These are phyloP conservation scores for Prunus davidiana DNA, from an alignment of 306 rosid species.

Conservation along the genomic window DNA sequence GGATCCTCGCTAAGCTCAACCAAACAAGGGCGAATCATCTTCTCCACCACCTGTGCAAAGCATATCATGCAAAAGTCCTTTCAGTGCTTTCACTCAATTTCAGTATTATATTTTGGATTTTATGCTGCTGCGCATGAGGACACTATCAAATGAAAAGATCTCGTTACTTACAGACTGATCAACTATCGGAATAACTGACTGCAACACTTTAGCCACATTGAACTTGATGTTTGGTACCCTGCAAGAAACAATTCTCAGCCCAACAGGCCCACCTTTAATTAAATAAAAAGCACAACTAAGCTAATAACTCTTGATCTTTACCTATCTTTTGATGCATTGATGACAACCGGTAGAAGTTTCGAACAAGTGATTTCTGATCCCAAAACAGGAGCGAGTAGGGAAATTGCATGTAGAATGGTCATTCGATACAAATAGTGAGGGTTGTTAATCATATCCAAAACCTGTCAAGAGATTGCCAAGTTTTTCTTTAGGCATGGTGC, in stretches of 20 bases:
- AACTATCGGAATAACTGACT: conserved; percentile 87
- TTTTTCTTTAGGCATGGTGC: conserved; percentile 16
- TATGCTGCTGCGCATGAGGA: background rate
- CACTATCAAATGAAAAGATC: background rate
- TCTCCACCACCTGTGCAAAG: conserved; percentile 76
- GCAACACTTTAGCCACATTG: conserved; percentile 88
- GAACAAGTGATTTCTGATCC: conserved; percentile 90
- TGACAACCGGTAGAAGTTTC: conserved; percentile 69
- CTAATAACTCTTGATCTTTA: conserved; percentile 21
- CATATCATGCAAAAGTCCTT: background rate
- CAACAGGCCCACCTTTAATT: background rate
- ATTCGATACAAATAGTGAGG: conserved; percentile 91
- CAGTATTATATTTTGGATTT: background rate
- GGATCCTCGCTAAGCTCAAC: conserved; percentile 94
- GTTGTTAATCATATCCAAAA: conserved; percentile 85
- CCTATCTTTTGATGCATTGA: conserved; percentile 88
- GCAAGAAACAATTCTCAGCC: conserved; percentile 19
- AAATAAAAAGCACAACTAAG: conserved; percentile 18
- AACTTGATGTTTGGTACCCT: conserved; percentile 98
- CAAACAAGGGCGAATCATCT: conserved; percentile 76
- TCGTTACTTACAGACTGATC: conserved; percentile 78
- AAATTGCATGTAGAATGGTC: conserved; percentile 85
- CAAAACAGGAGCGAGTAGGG: conserved; percentile 94
- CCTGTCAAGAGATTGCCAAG: conserved; percentile 43
- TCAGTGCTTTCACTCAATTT: background rate